Conservation (phyloP, 495 filamentous ascomycete genomes). For the Aspergillus hancockii region DNA sequence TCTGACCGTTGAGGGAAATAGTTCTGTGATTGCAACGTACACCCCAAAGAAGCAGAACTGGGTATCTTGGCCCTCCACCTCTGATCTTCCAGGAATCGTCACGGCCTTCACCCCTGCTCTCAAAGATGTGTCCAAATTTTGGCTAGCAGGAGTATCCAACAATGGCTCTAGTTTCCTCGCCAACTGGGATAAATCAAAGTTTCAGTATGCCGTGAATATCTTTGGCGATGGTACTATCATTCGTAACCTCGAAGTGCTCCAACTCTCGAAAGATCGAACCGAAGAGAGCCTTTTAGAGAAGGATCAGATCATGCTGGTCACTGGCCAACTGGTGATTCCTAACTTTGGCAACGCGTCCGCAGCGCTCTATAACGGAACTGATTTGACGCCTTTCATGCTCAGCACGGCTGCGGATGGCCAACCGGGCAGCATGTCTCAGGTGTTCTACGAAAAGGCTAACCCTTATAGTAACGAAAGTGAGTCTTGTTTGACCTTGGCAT, state of each 20-base stretch:
- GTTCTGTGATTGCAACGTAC: slow-evolving; percentile 73
- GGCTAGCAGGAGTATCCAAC: slow-evolving; percentile 68
- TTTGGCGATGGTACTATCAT: slow-evolving; percentile 68
- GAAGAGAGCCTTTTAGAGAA: slow-evolving; percentile 61
- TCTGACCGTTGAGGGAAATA: slow-evolving; percentile 63
- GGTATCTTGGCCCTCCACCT: slow-evolving; percentile 56
- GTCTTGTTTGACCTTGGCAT: slow-evolving; percentile 21
- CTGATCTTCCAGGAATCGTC: slow-evolving; percentile 73
- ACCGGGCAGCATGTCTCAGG: slow-evolving; percentile 70
- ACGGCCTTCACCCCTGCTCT: slow-evolving; percentile 72
- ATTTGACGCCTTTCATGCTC: slow-evolving; percentile 76
- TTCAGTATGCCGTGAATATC: slow-evolving; percentile 54
- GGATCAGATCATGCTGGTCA: slow-evolving; percentile 74
- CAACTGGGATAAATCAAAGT: slow-evolving; percentile 69
- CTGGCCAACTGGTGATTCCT: slow-evolving; percentile 74
- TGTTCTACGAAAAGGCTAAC: slow-evolving; percentile 76
- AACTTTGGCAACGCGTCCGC: slow-evolving; percentile 83
- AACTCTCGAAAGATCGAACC: slow-evolving; percentile 65
- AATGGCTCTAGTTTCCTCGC: slow-evolving; percentile 76
- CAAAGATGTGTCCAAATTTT: slow-evolving; percentile 67
- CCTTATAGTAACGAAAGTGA: slow-evolving; percentile 59
- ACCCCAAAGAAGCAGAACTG: slow-evolving; percentile 63
- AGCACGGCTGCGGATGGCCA: slow-evolving; percentile 61
- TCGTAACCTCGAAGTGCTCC: slow-evolving; percentile 77
- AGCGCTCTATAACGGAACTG: slow-evolving; percentile 80